Conservation (phyloP, 202 grass and related monocot genomes). For the Carex sylvatica region DNA sequence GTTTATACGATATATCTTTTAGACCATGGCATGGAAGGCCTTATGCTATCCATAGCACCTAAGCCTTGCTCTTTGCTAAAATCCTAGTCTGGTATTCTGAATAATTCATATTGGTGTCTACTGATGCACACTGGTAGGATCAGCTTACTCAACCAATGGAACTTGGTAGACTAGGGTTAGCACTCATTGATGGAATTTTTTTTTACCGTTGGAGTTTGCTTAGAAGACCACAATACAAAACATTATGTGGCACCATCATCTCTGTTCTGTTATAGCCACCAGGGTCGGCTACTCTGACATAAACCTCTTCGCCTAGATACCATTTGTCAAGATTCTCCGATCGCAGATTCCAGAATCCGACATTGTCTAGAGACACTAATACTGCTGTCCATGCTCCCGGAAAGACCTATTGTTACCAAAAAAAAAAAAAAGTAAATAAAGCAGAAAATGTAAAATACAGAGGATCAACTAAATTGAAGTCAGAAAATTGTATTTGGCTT, state of each 20-base stretch:
- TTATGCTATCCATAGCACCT: too few relatives aligned
- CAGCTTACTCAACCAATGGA: not conserved
- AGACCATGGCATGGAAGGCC: too few relatives aligned
- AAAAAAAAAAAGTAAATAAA: not conserved
- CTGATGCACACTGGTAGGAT: not conserved
- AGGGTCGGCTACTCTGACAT: constrained; percentile 73
- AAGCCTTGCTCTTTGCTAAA: not conserved
- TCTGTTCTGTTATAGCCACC: constrained; percentile 75
- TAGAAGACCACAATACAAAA: constrained; percentile 65
- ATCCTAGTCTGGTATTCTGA: not conserved
- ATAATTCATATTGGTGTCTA: not conserved
- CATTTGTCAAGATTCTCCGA: constrained; percentile 76
- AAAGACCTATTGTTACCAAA: constrained; percentile 50
- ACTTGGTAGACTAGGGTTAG: not conserved
- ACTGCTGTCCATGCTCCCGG: constrained; percentile 89
- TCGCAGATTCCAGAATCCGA: constrained; percentile 83
- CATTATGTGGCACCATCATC: constrained; percentile 60
- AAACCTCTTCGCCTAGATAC: constrained; percentile 82
- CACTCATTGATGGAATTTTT: not conserved
- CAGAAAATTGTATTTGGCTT: not conserved
- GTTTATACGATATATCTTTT: too few relatives aligned
- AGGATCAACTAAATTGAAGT: not conserved
- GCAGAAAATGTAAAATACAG: not conserved
- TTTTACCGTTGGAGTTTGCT: constrained; percentile 58
- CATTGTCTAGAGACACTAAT: constrained; percentile 75